Conservation (phyloP, 2,329 filamentous ascomycete genomes). For the Chaetothyriales sp. region DNA sequence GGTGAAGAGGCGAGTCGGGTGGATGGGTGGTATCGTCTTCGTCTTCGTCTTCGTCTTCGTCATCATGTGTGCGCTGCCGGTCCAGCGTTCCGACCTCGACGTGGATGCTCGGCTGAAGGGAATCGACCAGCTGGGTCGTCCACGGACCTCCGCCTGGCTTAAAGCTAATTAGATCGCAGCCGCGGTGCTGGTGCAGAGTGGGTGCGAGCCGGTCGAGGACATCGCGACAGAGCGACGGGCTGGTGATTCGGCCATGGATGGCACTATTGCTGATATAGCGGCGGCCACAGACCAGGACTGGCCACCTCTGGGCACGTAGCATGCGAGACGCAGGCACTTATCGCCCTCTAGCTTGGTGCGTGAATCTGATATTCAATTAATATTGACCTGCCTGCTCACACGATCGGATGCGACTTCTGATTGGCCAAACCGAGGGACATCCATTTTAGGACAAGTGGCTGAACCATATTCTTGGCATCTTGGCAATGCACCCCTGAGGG, state of each 20-base stretch:
- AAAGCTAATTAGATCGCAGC: constrained; percentile 75
- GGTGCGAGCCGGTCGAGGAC: constrained; percentile 53
- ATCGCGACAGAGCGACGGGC: constrained; percentile 26
- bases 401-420: too few relatives aligned
- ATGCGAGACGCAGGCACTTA: too few relatives aligned
- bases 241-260: not conserved
- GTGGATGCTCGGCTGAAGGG: constrained; percentile 65
- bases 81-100: constrained; percentile 25
- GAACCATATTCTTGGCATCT: too few relatives aligned
- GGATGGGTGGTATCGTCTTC: not conserved
- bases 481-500: too few relatives aligned
- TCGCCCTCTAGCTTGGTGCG: too few relatives aligned
- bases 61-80: too few relatives aligned
- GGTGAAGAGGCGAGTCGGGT: constrained; percentile 32
- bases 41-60: not conserved
- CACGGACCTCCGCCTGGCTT: constrained; percentile 68
- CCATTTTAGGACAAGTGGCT: too few relatives aligned
- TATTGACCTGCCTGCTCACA: too few relatives aligned
- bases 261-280: not conserved
- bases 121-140: constrained; percentile 60
- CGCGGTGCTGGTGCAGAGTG: constrained; percentile 52
- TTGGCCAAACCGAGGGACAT: too few relatives aligned
- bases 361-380: too few relatives aligned
- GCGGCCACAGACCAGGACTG: not conserved
- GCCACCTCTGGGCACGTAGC: not conserved